These are phyloP conservation scores for Penicillium sp. DNA, from an alignment of 2,329 filamentous ascomycete genomes.

Conservation along the genomic window DNA sequence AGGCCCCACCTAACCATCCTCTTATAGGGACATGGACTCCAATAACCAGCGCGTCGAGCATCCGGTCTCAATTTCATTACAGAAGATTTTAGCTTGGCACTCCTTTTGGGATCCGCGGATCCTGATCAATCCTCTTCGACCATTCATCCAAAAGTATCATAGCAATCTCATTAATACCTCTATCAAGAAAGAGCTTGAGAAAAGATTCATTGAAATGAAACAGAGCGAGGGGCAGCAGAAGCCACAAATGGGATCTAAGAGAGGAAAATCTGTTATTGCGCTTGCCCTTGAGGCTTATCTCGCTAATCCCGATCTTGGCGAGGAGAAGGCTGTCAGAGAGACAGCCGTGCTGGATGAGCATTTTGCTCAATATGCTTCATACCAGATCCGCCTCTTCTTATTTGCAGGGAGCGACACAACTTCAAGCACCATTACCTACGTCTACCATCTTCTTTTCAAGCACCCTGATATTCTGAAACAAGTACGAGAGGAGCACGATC, in stretches of 20 bases:
- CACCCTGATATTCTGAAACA: background rate
- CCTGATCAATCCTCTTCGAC: background rate
- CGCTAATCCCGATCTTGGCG: background rate
- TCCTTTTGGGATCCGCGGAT: constrained; percentile 3
- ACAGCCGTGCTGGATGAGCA: background rate
- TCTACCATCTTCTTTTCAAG: background rate
- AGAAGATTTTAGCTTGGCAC: background rate
- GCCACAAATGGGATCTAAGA: background rate
- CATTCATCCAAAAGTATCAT: background rate
- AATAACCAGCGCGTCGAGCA: background rate
- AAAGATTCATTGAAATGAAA: background rate
- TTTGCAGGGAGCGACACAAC: constrained; percentile 1
- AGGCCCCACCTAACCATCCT: no score
- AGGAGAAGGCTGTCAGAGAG: background rate
- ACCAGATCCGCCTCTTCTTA: background rate
- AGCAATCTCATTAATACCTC: background rate
- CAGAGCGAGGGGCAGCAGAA: background rate
- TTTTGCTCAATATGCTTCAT: background rate
- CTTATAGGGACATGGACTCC: background rate
- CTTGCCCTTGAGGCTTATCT: background rate
- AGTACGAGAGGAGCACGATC: background rate
- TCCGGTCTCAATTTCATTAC: background rate
- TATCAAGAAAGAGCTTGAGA: background rate
- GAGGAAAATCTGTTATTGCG: background rate
- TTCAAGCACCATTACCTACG: background rate